These are phyloP conservation scores for Hordeum pubiflorum DNA, from an alignment of 202 grass and related monocot species.

Conservation along the genomic window DNA sequence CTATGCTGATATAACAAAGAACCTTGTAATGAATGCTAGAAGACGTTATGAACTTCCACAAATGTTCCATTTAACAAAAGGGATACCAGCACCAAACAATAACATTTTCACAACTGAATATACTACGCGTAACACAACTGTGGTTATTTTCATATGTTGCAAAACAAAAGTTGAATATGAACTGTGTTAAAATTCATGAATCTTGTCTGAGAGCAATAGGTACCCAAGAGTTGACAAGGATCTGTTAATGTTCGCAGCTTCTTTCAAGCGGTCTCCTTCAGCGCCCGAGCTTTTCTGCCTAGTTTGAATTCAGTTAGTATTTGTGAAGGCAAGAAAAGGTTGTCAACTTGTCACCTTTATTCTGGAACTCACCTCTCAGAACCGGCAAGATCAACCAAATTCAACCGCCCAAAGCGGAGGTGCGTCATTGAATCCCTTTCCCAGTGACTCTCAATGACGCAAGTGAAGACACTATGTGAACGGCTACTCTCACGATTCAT, in stretches of 20 bases:
- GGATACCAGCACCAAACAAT: neutral
- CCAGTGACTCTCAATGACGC: constrained; percentile 85
- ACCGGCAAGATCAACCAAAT: constrained; percentile 92
- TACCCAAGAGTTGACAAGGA: constrained; percentile 96
- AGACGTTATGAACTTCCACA: neutral
- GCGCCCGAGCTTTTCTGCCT: constrained; percentile 96
- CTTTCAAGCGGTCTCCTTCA: constrained; percentile 92
- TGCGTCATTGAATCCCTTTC: constrained; percentile 81
- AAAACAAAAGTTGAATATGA: neutral
- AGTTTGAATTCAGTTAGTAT: constrained; percentile 38
- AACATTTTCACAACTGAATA: constrained; percentile 11
- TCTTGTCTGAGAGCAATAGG: constrained; percentile 10
- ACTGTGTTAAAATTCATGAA: neutral
- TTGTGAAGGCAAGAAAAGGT: constrained; percentile 22
- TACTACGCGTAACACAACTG: neutral
- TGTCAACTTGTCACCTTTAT: neutral
- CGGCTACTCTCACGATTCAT: constrained; percentile 94
- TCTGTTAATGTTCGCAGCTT: constrained; percentile 96
- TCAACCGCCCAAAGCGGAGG: constrained; percentile 74
- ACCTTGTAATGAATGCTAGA: neutral
- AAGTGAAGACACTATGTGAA: constrained; percentile 92
- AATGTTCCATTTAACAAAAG: neutral
- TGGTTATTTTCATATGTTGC: neutral
- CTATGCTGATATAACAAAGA: neutral
- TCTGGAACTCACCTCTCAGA: constrained; percentile 71